Conservation (phyloP, 345 rosid species). For the Isatis tinctoria region DNA sequence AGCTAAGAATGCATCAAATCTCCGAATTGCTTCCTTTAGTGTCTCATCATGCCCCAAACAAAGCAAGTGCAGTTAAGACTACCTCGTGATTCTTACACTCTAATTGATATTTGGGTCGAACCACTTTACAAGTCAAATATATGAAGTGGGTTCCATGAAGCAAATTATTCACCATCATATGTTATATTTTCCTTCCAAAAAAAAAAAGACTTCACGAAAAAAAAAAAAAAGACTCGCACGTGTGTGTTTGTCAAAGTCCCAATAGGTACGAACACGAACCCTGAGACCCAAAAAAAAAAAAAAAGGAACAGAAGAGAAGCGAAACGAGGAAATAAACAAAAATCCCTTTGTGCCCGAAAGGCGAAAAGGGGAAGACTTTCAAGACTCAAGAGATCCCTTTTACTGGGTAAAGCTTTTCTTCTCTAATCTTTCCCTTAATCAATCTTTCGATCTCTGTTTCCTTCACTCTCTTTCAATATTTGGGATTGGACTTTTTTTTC, state of each 20-base stretch:
- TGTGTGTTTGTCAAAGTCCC: background rate
- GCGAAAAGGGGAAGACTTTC: slow-evolving; percentile 5
- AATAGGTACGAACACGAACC: background rate
- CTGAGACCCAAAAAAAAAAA: background rate
- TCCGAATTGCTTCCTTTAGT: slow-evolving; percentile 55
- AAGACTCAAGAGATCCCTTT: background rate
- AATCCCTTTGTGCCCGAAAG: background rate
- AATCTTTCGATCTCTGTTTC: background rate
- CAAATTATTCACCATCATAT: background rate
- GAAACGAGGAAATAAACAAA: background rate
- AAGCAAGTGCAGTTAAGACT: slow-evolving; percentile 73
- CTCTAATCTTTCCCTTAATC: background rate
- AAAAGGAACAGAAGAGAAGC: background rate
- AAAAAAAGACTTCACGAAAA: background rate
- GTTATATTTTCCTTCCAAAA: no score
- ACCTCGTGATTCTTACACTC: slow-evolving; percentile 38
- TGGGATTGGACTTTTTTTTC: background rate
- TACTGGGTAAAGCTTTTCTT: background rate
- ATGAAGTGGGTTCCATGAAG: background rate
- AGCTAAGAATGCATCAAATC: slow-evolving; percentile 69
- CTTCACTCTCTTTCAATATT: background rate
- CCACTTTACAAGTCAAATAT: background rate
- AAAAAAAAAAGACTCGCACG: background rate
- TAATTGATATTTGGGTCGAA: background rate
- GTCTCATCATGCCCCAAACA: slow-evolving; percentile 71